Conservation (phyloP, 2,329 filamentous ascomycete species). For the Cadophora luteo-olivacea region DNA sequence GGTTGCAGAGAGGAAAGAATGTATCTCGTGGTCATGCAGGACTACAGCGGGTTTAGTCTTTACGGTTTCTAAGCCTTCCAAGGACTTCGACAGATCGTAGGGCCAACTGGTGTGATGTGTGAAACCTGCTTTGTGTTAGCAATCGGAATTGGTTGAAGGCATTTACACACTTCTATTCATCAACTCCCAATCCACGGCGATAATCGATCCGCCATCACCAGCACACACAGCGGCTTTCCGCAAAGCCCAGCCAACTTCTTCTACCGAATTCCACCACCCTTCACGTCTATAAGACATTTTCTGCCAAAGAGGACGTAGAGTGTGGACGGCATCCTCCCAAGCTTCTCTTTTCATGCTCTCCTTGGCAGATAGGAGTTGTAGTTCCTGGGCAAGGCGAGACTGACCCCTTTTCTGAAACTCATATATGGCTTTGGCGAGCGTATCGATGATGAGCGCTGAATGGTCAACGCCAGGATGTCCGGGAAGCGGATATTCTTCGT, state of each 20-base stretch:
- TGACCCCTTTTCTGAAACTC: conserved; percentile 64
- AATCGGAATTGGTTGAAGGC: neutral
- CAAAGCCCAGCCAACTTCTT: conserved; percentile 67
- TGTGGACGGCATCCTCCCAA: conserved; percentile 60
- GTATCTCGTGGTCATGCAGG: conserved; percentile 56
- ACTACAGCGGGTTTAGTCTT: conserved; percentile 56
- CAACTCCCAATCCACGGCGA: conserved; percentile 71
- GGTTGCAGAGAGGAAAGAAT: conserved; percentile 60
- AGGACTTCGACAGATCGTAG: conserved; percentile 64
- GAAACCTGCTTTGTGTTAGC: conserved; percentile 54
- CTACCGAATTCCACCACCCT: conserved; percentile 64
- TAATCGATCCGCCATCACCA: conserved; percentile 60
- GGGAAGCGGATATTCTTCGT: conserved; percentile 62
- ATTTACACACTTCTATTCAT: conserved; percentile 59
- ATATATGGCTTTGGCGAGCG: conserved; percentile 55
- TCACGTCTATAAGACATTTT: conserved; percentile 61
- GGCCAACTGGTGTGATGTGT: conserved; percentile 61
- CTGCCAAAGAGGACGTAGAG: conserved; percentile 64
- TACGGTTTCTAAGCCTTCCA: conserved; percentile 55
- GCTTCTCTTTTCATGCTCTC: conserved; percentile 58
- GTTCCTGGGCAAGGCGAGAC: conserved; percentile 58
- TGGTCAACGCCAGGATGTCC: conserved; percentile 59
- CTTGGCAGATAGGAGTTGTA: conserved; percentile 60
- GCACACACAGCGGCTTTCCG: conserved; percentile 60
- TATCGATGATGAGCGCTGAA: conserved; percentile 59